A percentile compares a stretch with the other conserved stretches of the same genome.
Conservation (phyloP, 73 alveolate species). For the Tetrahymena borealis region DNA sequence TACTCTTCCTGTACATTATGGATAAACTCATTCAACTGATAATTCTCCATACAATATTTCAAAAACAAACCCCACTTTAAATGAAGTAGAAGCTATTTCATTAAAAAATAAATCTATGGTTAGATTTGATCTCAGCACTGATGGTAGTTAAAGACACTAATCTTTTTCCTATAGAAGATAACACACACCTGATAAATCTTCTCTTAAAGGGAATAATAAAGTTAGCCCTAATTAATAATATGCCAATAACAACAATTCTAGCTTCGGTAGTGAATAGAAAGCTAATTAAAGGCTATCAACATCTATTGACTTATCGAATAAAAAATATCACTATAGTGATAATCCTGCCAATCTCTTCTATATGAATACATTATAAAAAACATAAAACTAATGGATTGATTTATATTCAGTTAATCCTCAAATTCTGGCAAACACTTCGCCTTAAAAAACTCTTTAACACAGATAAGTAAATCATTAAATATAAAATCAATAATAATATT, state of each 20-base stretch:
- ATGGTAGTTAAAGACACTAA: neutral
- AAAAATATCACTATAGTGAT: neutral
- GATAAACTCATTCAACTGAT: neutral
- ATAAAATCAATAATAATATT: neutral
- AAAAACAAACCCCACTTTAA: neutral
- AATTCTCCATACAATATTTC: neutral
- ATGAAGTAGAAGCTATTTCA: neutral
- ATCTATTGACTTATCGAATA: neutral
- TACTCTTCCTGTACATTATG: neutral
- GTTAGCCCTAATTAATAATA: neutral
- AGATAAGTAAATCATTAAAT: neutral
- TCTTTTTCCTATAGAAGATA: neutral
- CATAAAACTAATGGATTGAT: neutral
- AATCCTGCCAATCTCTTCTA: neutral
- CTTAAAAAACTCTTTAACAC: neutral
- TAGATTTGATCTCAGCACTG: neutral
- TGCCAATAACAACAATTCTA: neutral
- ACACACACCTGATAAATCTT: neutral
- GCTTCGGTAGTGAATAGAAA: neutral
- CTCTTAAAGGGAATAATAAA: neutral
- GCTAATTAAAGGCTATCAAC: neutral
- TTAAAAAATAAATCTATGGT: neutral
- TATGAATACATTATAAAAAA: neutral
- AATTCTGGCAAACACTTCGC: neutral
- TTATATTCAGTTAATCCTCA: neutral